phyloP scores from a whole-genome alignment of 495 filamentous ascomycete genomes.

The Podospora fimiseda region DNA sequence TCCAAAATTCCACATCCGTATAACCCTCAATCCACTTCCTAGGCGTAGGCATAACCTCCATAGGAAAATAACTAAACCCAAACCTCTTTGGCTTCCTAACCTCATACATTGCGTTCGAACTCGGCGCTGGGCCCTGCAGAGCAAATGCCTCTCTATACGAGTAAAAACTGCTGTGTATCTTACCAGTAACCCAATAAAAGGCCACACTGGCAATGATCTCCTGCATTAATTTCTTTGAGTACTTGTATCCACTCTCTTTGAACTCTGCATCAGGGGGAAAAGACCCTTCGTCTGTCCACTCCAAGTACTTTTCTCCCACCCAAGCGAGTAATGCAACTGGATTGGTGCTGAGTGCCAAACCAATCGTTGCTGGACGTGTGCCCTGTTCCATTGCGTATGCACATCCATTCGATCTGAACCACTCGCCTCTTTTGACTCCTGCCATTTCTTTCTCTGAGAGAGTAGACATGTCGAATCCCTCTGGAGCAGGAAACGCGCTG shows the following conservation, averaged over 20 bases:
- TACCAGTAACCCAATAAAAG: constrained; percentile 61
- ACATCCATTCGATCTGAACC: constrained; percentile 26
- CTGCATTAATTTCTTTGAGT: constrained; percentile 28
- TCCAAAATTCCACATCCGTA: constrained; percentile 15
- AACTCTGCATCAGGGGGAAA: constrained; percentile 6
- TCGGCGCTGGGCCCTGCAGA: constrained; percentile 5
- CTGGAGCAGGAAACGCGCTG: constrained; percentile 2
- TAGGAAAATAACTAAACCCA: constrained; percentile 53
- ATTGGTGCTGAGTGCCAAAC: constrained; percentile 47
- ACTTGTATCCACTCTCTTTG: neutral
- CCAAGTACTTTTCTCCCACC: constrained; percentile 62
- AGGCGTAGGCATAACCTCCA: constrained; percentile 46
- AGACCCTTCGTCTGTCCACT: constrained; percentile 49
- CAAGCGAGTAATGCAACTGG: constrained; percentile 62
- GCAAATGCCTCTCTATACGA: constrained; percentile 37
- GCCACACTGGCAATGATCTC: constrained; percentile 52
- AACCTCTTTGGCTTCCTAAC: constrained; percentile 43
- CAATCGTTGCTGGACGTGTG: constrained; percentile 55
- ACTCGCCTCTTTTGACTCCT: constrained; percentile 11
- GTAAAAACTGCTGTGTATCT: constrained; percentile 52
- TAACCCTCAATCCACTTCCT: constrained; percentile 44
- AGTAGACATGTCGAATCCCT: constrained; percentile 2
- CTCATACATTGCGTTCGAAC: constrained; percentile 3
- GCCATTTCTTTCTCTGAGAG: constrained; percentile 8
- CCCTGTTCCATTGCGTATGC: constrained; percentile 52